These are phyloP conservation scores for Santalum album DNA, from an alignment of 164 flowering plant species.

Conservation along the genomic window DNA sequence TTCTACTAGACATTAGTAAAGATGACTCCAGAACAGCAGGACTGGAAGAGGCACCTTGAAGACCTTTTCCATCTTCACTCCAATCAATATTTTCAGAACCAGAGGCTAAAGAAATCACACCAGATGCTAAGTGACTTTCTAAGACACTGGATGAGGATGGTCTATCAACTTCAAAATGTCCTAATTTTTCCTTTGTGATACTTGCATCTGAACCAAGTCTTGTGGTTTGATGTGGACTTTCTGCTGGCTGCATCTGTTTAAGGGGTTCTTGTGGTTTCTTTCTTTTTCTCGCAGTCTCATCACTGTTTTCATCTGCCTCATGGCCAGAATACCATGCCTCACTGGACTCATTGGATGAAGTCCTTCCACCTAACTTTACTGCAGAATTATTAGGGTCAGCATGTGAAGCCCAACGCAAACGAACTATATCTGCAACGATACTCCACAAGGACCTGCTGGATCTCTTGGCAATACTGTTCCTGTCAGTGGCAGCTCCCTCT, in stretches of 20 bases:
- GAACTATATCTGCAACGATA: slow-evolving; percentile 49
- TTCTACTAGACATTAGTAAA: slow-evolving; percentile 19
- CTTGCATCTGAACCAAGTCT: slow-evolving; percentile 18
- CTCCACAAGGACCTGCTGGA: slow-evolving; percentile 70
- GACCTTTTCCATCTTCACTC: slow-evolving; percentile 18
- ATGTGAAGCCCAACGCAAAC: slow-evolving; percentile 48
- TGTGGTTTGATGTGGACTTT: slow-evolving; percentile 19
- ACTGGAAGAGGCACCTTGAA: slow-evolving; percentile 14
- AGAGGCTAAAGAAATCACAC: slow-evolving; percentile 20
- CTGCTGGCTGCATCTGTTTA: slow-evolving; percentile 19
- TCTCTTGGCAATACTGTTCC: slow-evolving; percentile 35
- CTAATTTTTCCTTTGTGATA: slow-evolving; percentile 14
- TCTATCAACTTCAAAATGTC: slow-evolving; percentile 13
- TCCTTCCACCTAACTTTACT: slow-evolving; percentile 33
- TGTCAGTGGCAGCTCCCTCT: slow-evolving; percentile 20
- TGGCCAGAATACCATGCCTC: slow-evolving; percentile 79
- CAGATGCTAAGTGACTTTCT: slow-evolving; percentile 23
- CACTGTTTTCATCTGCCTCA: slow-evolving; percentile 51
- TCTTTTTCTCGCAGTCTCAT: slow-evolving; percentile 25
- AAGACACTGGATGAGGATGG: slow-evolving; percentile 20
- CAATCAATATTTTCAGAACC: slow-evolving; percentile 17
- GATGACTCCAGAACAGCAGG: slow-evolving; percentile 17
- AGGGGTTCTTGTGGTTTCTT: slow-evolving; percentile 17
- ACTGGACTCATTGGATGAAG: slow-evolving; percentile 63
- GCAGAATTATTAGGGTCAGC: slow-evolving; percentile 37